Evolutionary conservation across 2,329 filamentous ascomycete species (phyloP), one percentile per base, ranked within the genome.

Genomic region (Fusarium concolor): DNA sequence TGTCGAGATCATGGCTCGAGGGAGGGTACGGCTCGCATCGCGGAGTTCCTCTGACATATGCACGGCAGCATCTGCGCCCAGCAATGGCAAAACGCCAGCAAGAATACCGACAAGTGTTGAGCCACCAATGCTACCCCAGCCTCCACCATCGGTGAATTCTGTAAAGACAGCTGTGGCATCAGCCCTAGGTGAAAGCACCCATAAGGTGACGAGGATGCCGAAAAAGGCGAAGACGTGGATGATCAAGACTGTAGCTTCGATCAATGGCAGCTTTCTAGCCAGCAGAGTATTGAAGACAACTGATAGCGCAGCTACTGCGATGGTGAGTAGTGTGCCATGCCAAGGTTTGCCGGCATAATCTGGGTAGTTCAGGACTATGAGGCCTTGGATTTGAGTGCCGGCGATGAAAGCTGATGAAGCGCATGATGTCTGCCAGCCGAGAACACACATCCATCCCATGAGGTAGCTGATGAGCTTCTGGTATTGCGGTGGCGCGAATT

Each of bases 391-490:
- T 37, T 83, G 76, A 6, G 80, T 82, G 6, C 79, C 81, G 0
- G 79, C 75, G 5, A 85, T 74, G 44, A 82, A 84, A 1, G 80
- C 76, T 2, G 76, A 76, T 3, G 77, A 77, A 0, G 82, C 80
- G 2, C 79, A 75, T 2, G 77, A 77, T 2, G 78, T 76, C 44
- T 84, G 79, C 83, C 83, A 85, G 24, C 80, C 81, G 1, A 83
- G 75, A 0, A 82, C 77, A 6, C 77, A 81, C 65, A 83, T 78
- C 83, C 82, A 84, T 3, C 81, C 82, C 75, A 73, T 74, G 17
- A 85, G 72, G 68, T 88, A 89, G 62, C 84, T 86, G 3, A 87
- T 76, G 35, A 84, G 81, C 56, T 84, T 86, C 66, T 87, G 85
- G 51, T 81, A 79, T 42, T 76, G 74, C 1, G 74, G 76, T 0